Conservation (phyloP, 495 filamentous ascomycete genomes). For the Trichoderma gamsii region DNA sequence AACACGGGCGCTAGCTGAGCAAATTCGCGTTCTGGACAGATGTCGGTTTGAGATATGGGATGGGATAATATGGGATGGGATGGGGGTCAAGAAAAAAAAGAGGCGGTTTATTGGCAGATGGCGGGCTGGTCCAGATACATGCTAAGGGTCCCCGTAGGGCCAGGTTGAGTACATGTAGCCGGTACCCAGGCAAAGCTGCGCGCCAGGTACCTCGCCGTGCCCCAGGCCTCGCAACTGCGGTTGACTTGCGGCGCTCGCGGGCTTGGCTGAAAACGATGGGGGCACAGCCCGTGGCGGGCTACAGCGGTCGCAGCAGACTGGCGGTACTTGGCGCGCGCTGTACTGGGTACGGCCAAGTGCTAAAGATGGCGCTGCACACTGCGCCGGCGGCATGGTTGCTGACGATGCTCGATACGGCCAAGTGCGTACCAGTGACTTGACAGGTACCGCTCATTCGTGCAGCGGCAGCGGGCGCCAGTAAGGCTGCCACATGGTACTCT, state of each 20-base stretch:
- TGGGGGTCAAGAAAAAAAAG: slow-evolving; percentile 7
- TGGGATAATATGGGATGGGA: background rate
- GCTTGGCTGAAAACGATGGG: background rate
- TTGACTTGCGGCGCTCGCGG: background rate
- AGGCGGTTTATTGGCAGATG: slow-evolving; percentile 9
- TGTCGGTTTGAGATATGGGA: slow-evolving; percentile 6
- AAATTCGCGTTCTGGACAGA: slow-evolving; percentile 3
- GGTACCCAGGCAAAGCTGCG: background rate
- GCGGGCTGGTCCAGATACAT: background rate
- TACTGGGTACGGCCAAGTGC: no score
- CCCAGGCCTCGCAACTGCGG: background rate
- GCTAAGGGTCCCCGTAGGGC: slow-evolving; percentile 11
- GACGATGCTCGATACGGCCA: background rate
- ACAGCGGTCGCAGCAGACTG: background rate
- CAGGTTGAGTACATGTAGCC: background rate
- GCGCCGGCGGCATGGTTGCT: no score
- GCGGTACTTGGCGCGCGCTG: background rate
- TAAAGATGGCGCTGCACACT: no score
- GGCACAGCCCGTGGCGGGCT: background rate
- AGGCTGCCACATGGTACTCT: background rate
- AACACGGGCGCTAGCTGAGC: slow-evolving; percentile 4
- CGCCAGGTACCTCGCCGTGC: background rate
- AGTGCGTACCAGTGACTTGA: slow-evolving; percentile 3
- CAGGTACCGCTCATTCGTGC: background rate
- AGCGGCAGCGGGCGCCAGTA: background rate